A percentile compares a stretch with the other conserved stretches of the same genome.
These are phyloP conservation scores for Mucor racemosus DNA, from an alignment of 371 early-diverging fungal species.

Conservation along the genomic window DNA sequence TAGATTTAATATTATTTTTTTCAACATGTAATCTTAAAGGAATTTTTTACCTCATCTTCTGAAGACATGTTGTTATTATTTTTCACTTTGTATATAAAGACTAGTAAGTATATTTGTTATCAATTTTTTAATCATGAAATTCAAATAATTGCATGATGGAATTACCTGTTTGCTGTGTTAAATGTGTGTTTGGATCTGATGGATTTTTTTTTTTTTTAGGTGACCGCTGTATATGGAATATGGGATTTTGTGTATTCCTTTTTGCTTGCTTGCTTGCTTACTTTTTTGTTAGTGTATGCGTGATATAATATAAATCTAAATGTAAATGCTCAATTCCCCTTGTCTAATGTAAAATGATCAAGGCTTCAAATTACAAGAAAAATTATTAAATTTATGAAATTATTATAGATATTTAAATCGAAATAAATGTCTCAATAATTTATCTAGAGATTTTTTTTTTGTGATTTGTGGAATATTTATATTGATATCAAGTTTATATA, in stretches of 20 bases:
- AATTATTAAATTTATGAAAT: not conserved
- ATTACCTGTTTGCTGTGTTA: not conserved
- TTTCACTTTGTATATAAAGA: not conserved
- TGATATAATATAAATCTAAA: not conserved
- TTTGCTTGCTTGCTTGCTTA: not conserved
- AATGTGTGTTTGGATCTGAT: not conserved
- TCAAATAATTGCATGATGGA: not conserved
- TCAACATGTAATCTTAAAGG: not conserved
- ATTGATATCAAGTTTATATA: not conserved
- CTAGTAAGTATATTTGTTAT: not conserved
- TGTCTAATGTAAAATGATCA: not conserved
- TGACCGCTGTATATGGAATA: conserved; percentile 2
- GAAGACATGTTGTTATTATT: not conserved
- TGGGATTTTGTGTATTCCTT: not conserved
- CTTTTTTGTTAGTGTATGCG: not conserved
- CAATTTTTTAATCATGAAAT: not conserved
- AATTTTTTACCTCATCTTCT: not conserved
- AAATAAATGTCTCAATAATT: not conserved
- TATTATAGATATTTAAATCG: not conserved
- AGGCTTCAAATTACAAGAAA: not conserved
- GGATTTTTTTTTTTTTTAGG: conserved; percentile 4
- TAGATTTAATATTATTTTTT: not conserved
- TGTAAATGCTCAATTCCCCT: not conserved
- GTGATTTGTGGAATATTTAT: not conserved
- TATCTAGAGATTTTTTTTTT: not conserved